Evolutionary conservation across 352 stramenopile species (phyloP), one percentile per base, ranked within the genome.

Genomic region (Pythium rishiriense): DNA sequence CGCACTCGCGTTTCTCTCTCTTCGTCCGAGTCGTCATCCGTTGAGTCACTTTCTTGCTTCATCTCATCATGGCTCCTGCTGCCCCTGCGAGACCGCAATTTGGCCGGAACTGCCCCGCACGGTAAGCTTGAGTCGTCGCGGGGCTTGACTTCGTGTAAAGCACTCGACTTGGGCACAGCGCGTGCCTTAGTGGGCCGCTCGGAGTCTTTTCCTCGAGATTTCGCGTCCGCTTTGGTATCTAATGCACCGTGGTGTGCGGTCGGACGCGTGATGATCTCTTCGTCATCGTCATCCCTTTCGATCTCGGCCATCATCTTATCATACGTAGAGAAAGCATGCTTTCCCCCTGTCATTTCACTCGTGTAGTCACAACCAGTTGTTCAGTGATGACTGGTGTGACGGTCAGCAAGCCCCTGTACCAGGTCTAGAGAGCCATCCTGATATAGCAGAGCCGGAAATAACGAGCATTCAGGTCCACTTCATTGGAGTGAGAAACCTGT

Each of bases 291-390:
- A 7, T 57, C 46, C 37, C 47, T 46, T 8, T 55, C 59, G 21
- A 72, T 59, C 59, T 73, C 66, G 29, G 53, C 66, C 41, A 73
- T 35, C 66, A 73, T 73, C 17, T 24, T 51, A 19, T 72, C 65
- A 25, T 67, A 72, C 10, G 65, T 49, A 1, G 57, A 55, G 35
- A 45, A n/a, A 11, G 49, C 28, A 12, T 64, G 35, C 26, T 52
- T 63, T 5, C 47, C 29, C 43, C 47, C 54, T 9, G 62, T 64
- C 62, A 69, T 69, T 37, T 56, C 33, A 14, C 33, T 39, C 33
- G 33, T 14, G 10, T 39, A 9, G 10, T 15, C 7, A 39, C 33
- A 39, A n/a, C n/a, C n/a, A n/a, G n/a, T n/a, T n/a, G n/a, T n/a
- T n/a, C n/a, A n/a, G n/a, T n/a, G n/a, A n/a, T n/a, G n/a, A n/a